Percentiles rank a stretch among this genome's conserved stretches.
phyloP scores from a whole-genome alignment of 2,329 filamentous ascomycete genomes.

The Penicillium janthinellum region DNA sequence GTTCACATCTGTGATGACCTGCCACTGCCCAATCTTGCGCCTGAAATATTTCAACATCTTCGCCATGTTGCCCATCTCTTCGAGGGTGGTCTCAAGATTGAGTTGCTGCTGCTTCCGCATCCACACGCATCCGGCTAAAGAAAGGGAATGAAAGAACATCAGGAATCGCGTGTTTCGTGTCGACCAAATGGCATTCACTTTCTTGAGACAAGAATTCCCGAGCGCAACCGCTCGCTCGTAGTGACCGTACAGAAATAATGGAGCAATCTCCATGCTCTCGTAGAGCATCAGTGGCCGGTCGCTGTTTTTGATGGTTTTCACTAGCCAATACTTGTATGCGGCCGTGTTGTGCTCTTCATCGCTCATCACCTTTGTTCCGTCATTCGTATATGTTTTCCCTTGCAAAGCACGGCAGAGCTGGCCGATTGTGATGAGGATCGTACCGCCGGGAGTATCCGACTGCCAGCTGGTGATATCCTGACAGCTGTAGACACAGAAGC shows the following conservation, averaged over 20 bases:
- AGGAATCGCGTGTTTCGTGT: neutral
- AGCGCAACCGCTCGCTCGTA: slow-evolving; percentile 2
- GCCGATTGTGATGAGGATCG: slow-evolving; percentile 5
- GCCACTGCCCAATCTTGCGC: no score
- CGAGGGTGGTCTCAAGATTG: no score
- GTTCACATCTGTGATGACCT: neutral
- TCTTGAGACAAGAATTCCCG: slow-evolving; percentile 7
- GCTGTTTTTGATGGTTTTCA: no score
- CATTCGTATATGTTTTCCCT: slow-evolving; percentile 2
- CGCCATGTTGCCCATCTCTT: no score
- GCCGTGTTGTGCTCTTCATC: neutral
- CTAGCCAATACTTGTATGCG: no score
- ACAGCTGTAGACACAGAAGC: slow-evolving; percentile 1
- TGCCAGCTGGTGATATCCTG: slow-evolving; percentile 1
- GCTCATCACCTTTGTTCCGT: neutral
- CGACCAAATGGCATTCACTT: slow-evolving; percentile 4
- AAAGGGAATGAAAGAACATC: no score
- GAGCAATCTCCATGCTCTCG: neutral
- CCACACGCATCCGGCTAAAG: no score
- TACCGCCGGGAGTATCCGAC: slow-evolving; percentile 5
- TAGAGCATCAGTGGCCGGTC: no score
- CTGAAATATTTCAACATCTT: no score
- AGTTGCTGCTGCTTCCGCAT: no score
- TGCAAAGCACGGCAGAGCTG: slow-evolving; percentile 7
- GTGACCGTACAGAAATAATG: slow-evolving; percentile 1